Base-by-base conservation (phyloP, 345 rosid species). In the Cochlearia excelsa region DNA sequence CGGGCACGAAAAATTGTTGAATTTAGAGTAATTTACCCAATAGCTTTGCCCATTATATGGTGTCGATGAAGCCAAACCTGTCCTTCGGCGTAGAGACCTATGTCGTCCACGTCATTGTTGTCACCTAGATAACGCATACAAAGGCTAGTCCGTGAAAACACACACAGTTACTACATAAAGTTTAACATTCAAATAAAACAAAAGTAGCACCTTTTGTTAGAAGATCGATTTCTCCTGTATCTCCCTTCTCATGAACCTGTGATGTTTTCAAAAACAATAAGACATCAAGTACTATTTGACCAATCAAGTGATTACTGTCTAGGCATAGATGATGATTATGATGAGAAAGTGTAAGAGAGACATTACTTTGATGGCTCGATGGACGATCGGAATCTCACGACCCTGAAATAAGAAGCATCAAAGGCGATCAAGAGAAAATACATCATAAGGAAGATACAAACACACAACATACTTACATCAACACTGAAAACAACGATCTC, bases 401-500 rank as follows among this genome's bases (percentile, higher is more conserved):
- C 99, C 99, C 97, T 89, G 82, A 33, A 60, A 69, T 9, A 64
- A 57, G 33, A 48, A 6, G 33, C 49, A 66, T 42, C 23, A 16
- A 59, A 59, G 46, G 51, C 51, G 46, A 45, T 38, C 27, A 46
- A 49, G 11, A 37, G 61, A 68, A 16, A 28, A 2, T 8, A 61
- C 27, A 27, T 0, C 28, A 9, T 2, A 31, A 52, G 43, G 60
- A 3, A 50, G 2, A 57, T 16, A 35, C 45, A 45, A 37, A 9
- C 6, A 39, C 50, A 9, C 9, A 16, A 16, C 23, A 16, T 16
- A 71, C 94, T 85, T 64, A 89, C 97, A 74, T 93, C 95, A 43
- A 93, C 71, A 71, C 83, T 89, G 37, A 93, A 93, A 70, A 93
- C 99, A 71, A 90, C 97, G 68, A 90, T 93, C 80, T 93, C 96